Percentiles rank a stretch among this genome's conserved stretches.
These are phyloP conservation scores for Phyllosticta citribraziliensis DNA, from an alignment of 2,329 filamentous ascomycete species.

Conservation along the genomic window DNA sequence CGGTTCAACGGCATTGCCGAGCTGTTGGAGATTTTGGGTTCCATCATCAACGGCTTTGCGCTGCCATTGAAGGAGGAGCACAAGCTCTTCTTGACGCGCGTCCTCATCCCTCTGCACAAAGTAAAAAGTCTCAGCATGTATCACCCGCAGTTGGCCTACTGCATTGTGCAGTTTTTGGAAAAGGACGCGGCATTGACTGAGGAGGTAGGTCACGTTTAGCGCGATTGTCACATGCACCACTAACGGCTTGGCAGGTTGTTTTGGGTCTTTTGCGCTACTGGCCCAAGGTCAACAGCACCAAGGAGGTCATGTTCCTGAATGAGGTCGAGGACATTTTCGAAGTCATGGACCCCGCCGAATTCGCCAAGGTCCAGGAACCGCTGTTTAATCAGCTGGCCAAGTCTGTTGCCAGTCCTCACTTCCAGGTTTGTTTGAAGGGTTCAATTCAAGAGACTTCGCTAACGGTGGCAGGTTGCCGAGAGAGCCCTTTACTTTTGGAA, in stretches of 20 bases:
- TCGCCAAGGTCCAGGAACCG: slow-evolving; percentile 96
- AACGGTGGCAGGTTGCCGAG: slow-evolving; percentile 63
- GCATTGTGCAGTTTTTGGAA: slow-evolving; percentile 96
- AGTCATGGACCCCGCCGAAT: slow-evolving; percentile 98
- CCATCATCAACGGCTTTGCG: slow-evolving; percentile 98
- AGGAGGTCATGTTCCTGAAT: slow-evolving; percentile 99
- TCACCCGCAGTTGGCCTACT: slow-evolving; percentile 94
- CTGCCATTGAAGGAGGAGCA: slow-evolving; percentile 96
- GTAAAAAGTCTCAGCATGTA: slow-evolving; percentile 99
- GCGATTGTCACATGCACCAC: slow-evolving; percentile 8
- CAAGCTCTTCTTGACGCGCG: slow-evolving; percentile 91
- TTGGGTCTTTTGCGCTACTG: slow-evolving; percentile 91
- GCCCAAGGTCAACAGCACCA: slow-evolving; percentile 99
- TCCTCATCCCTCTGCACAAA: slow-evolving; percentile 90
- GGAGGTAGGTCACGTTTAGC: slow-evolving; percentile 53
- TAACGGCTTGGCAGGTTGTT: slow-evolving; percentile 56
- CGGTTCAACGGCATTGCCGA: slow-evolving; percentile 98
- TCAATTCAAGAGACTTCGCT: not conserved
- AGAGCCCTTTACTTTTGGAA: slow-evolving; percentile 99
- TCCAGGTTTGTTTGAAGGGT: slow-evolving; percentile 51
- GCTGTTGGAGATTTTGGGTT: slow-evolving; percentile 89
- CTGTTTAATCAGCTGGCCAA: slow-evolving; percentile 96
- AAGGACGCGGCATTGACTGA: slow-evolving; percentile 96
- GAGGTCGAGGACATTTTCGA: slow-evolving; percentile 99
- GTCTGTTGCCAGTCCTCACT: slow-evolving; percentile 95